Conservation (phyloP, 1,139 yeast genomes). For the Blastobotrys arbuscula region DNA sequence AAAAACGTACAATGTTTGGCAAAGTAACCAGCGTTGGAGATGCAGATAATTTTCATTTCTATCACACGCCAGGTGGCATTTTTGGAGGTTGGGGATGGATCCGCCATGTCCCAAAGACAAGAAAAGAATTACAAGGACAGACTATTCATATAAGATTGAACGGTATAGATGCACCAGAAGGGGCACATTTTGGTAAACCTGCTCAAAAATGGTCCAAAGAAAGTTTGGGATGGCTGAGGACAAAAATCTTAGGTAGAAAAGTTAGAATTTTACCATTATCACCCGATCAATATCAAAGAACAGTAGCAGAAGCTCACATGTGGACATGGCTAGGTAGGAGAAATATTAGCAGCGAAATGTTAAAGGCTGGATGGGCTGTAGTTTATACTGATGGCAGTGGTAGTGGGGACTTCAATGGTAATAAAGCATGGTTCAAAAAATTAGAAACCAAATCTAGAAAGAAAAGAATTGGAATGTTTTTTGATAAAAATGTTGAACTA, state of each 20-base stretch:
- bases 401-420: conserved; percentile 83
- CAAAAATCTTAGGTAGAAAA: conserved; percentile 55
- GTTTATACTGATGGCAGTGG: conserved; percentile 66
- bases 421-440: conserved; percentile 51
- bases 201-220: conserved; percentile 87
- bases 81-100: conserved; percentile 94
- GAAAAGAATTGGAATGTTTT: conserved; percentile 66
- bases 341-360: conserved; percentile 85
- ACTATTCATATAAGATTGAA: conserved; percentile 63
- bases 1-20: conserved; percentile 57
- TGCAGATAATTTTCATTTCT: conserved; percentile 91
- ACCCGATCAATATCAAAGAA: conserved; percentile 82
- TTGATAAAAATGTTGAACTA: conserved; percentile 46
- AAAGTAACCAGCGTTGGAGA: conserved; percentile 90
- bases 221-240: conserved; percentile 69
- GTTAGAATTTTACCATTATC: conserved; percentile 73
- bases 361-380: conserved; percentile 73
- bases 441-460: conserved; percentile 58
- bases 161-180: conserved; percentile 98
- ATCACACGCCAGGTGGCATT: conserved; percentile 89
- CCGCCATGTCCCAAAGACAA: conserved; percentile 46
- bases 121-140: conserved; percentile 24
- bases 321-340: conserved; percentile 69
- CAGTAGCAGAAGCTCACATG: conserved; percentile 75
- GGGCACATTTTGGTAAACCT: conserved; percentile 91